Evolutionary conservation across 2,329 filamentous ascomycete genomes (phyloP), one percentile per base, ranked within the genome.

Genomic region (Neonectria coccinea): DNA sequence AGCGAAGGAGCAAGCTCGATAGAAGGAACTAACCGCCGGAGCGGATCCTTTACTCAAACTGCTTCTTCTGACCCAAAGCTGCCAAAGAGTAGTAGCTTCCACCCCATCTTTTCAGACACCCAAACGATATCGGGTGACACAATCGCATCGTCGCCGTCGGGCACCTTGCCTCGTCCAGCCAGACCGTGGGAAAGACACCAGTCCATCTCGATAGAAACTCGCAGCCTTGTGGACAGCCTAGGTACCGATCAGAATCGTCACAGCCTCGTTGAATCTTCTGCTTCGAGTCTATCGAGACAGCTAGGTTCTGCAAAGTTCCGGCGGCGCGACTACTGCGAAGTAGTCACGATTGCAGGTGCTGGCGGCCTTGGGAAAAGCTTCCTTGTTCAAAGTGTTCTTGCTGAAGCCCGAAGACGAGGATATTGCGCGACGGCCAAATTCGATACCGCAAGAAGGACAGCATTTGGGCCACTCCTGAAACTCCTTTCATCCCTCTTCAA

Each of bases 381-480:
- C 63, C 81, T 91, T 16, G 86, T 90, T 27, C 87, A 90, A 70
- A 88, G 87, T 9, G 85, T 90, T 5, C 82, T 90, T 45, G 80
- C 85, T 3, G 88, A 91, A 67, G 86, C 86, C 16, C 82, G 88
- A 54, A 83, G 85, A 50, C 84, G 85, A 63, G 89, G 89, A 3
- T 91, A 90, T 72, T 90, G 88, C 70, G 87, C 88, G 7, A 89
- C 87, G 33, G 86, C 88, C 44, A 91, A 91, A 72, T 91, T 91
- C 64, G 89, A 91, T 70, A 86, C 85, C 1, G 85, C 88, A 0
- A 82, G 86, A 68, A 84, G 84, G 69, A 86, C 83, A 9, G 86
- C 89, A 4, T 91, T 89, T 73, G 88, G 88, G 1, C 88, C 89
- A 4, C 77, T 91, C 42, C 81, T 91, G 27, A 89, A 87, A 75